Evolutionary conservation across 1,139 yeast genomes (phyloP), one percentile per base, ranked within the genome.

Genomic region (Candida freyschussii): DNA sequence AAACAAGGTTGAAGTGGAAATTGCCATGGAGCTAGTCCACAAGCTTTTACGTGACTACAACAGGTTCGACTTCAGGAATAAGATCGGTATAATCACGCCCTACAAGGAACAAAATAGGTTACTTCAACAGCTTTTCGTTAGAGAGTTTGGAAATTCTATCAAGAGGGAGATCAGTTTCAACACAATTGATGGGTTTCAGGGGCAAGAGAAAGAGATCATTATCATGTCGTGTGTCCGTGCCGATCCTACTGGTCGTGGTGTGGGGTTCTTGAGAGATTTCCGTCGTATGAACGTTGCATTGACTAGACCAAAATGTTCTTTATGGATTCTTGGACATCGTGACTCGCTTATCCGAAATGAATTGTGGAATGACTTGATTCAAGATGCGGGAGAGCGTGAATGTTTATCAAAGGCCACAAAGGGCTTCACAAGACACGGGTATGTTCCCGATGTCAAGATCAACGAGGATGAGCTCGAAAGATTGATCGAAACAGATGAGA

Each of bases 131-230:
- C 60, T 67, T 2, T 91, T 91, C 48, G 55, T 64, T 9, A 61
- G 64, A 15, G 64, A 63, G 38, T 82, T 72, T 50, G 97, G 97
- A 9, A 63, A 63, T 3, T 51, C 63, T 3, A 81, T 89, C 27
- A 59, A 72, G 17, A 67, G 72, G 21, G 80, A 75, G 40, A 75
- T 93, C 32, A 95, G 85, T 53, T 87, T 93, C 62, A 87, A 89
- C 51, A 87, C 99, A 0, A 91, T 91, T 37, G 98, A 91, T 66
- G 98, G 98, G 1, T 91, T 87, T 55, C 98, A 91, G 64, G 98
- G 98, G 47, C 97, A 91, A 57, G 98, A 91, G 55, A 91, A 89
- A 56, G 97, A 91, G 46, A 78, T 93, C 33, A 85, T 91, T 43
- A 75, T 91, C 28, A 78, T 91, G 68, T 87, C 97, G 0, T 89